These are phyloP conservation scores for Gardenia jasminoides DNA, from an alignment of 257 asterid species.

Conservation along the genomic window DNA sequence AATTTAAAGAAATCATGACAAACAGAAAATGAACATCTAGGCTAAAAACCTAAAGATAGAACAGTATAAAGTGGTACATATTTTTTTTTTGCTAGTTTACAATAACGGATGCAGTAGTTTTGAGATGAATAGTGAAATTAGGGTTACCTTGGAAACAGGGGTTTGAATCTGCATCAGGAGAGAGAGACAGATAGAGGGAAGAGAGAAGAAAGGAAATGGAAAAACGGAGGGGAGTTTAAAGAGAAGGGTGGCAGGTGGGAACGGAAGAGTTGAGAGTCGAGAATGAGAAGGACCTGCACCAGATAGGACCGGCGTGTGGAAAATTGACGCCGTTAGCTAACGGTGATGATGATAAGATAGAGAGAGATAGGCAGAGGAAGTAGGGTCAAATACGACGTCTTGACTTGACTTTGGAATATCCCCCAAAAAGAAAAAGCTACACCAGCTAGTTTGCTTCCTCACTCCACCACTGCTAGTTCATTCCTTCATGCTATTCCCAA, in stretches of 20 bases:
- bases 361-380: background rate
- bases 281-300: conserved; percentile 17
- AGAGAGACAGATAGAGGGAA: background rate
- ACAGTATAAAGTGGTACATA: background rate
- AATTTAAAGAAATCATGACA: conserved; percentile 10
- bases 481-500: no score
- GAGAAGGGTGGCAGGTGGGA: conserved; percentile 11
- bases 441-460: no score
- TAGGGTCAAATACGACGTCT: conserved; percentile 13
- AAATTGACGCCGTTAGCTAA: conserved; percentile 31
- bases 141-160: conserved; percentile 13
- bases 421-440: no score
- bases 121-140: background rate
- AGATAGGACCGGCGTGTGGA: conserved; percentile 21
- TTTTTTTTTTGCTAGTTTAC: background rate
- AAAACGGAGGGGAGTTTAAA: conserved; percentile 7
- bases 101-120: conserved; percentile 1
- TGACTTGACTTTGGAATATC: background rate
- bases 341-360: conserved; percentile 21
- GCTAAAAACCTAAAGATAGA: conserved; percentile 9
- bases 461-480: no score
- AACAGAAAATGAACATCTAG: background rate
- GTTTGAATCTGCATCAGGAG: conserved; percentile 7
- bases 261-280: conserved; percentile 8
- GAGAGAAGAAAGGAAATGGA: background rate